A percentile compares a stretch with the other conserved stretches of the same genome.
Conservation (phyloP, 192 early-diverging fungal species). For the Coemansia erecta region DNA sequence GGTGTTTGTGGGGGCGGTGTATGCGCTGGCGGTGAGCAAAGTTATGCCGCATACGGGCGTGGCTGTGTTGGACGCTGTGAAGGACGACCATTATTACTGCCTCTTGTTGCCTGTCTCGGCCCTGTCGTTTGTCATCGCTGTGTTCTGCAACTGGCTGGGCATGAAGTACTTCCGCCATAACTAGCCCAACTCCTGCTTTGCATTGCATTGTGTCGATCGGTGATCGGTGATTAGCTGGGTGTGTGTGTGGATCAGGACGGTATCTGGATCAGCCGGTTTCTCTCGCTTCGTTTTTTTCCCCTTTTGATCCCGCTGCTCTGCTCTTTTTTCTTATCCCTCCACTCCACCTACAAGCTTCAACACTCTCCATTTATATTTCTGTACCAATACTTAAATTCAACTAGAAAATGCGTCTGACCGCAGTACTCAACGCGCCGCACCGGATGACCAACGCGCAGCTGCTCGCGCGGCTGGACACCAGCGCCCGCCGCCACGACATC, state of each 20-base stretch:
- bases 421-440: background rate
- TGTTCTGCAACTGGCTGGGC: slow-evolving; percentile 93
- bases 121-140: slow-evolving; percentile 69
- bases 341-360: background rate
- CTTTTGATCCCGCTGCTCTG: background rate
- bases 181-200: slow-evolving; percentile 35
- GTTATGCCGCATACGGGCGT: slow-evolving; percentile 69
- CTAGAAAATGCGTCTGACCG: background rate
- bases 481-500: slow-evolving; percentile 4
- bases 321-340: background rate
- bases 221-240: too few relatives aligned
- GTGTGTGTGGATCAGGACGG: too few relatives aligned
- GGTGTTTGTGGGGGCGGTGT: slow-evolving; percentile 62
- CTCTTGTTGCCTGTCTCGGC: slow-evolving; percentile 77
- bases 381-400: too few relatives aligned
- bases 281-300: background rate
- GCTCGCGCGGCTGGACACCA: background rate
- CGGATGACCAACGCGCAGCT: background rate
- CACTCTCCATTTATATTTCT: background rate
- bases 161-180: slow-evolving; percentile 94
- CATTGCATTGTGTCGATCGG: background rate
- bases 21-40: slow-evolving; percentile 65
- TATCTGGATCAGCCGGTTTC: background rate
- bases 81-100: slow-evolving; percentile 78
- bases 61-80: slow-evolving; percentile 68